Percentiles rank a stretch among this genome's conserved stretches.
Conservation (phyloP, 495 filamentous ascomycete genomes). For the Daldinia vernicosa region DNA sequence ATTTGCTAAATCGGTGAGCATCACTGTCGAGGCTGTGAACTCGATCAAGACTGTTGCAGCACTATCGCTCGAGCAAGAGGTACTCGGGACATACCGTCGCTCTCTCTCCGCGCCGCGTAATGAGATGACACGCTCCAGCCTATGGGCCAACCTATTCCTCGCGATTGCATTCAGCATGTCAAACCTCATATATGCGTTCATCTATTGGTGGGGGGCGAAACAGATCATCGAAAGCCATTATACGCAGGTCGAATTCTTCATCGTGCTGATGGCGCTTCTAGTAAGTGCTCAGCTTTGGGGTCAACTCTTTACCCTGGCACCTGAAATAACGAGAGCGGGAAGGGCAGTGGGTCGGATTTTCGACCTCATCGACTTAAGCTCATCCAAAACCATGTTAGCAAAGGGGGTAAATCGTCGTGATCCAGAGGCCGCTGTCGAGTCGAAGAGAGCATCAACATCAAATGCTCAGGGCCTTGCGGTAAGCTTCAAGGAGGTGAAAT, state of each 20-base stretch:
- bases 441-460: constrained; percentile 13
- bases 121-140: constrained; percentile 58
- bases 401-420: constrained; percentile 21
- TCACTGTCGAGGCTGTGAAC: constrained; percentile 60
- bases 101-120: constrained; percentile 56
- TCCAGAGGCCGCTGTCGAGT: constrained; percentile 40
- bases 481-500: constrained; percentile 63
- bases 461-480: constrained; percentile 54
- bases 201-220: constrained; percentile 73
- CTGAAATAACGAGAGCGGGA: constrained; percentile 66
- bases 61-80: constrained; percentile 57
- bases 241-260: constrained; percentile 70
- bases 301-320: constrained; percentile 71
- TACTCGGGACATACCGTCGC: constrained; percentile 56
- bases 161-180: constrained; percentile 63
- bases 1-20: constrained; percentile 60
- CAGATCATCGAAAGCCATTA: constrained; percentile 66
- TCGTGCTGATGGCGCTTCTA: constrained; percentile 69
- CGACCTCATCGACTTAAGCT: constrained; percentile 57
- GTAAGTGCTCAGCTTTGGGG: constrained; percentile 70
- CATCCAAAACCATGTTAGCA: constrained; percentile 38
- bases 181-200: constrained; percentile 68
- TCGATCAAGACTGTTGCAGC: constrained; percentile 65
- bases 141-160: constrained; percentile 62
- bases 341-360: constrained; percentile 59